Evolutionary conservation across 73 alveolate species (phyloP).

Genomic region (Paramecium primaurelia): DNA sequence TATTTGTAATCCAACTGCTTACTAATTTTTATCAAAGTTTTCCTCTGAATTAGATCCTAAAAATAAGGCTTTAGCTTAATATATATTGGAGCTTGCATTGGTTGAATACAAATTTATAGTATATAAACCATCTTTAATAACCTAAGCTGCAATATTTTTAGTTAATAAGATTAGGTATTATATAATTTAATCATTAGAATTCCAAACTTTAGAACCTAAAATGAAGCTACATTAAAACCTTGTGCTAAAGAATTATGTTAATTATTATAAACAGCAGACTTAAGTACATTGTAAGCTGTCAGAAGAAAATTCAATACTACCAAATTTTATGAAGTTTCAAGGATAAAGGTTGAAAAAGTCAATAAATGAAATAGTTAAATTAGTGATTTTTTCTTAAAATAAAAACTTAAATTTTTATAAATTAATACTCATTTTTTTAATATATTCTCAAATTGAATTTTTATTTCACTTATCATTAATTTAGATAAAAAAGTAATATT

Average conservation of each 20-base stretch:
- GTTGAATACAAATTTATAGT: neutral
- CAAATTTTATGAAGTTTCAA: conserved; percentile 46
- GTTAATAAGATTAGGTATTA: conserved; percentile 21
- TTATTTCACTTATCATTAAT: neutral
- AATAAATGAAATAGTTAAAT: neutral
- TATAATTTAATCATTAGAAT: neutral
- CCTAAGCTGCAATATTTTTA: neutral
- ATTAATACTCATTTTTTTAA: neutral
- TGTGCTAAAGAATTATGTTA: conserved; percentile 49
- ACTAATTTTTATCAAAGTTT: neutral
- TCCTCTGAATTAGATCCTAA: neutral
- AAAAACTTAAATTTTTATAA: neutral
- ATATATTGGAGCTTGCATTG: neutral
- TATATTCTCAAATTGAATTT: neutral
- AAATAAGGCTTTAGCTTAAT: neutral
- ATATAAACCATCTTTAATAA: neutral
- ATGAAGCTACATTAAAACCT: conserved; percentile 8
- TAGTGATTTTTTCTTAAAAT: neutral
- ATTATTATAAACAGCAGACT: conserved; percentile 11
- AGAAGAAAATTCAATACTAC: neutral
- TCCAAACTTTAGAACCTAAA: conserved; percentile 53
- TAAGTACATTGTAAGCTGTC: conserved; percentile 23
- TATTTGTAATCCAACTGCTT: neutral
- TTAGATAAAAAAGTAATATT: no score
- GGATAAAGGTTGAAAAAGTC: neutral